phyloP scores from a whole-genome alignment of 805 yeast species.

The Metschnikowia sp. region DNA sequence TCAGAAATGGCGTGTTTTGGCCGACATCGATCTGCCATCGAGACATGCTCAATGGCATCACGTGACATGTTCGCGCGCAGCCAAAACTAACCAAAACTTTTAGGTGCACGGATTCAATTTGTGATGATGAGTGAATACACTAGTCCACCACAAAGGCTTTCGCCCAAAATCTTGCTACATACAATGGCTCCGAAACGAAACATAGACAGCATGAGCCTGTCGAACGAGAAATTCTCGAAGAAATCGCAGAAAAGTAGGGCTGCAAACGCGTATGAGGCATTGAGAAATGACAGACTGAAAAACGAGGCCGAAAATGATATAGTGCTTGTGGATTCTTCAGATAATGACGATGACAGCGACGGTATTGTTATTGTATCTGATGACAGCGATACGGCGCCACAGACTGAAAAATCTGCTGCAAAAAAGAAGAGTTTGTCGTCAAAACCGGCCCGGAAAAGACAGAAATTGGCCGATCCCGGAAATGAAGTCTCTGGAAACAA shows the following conservation, averaged over 20 bases:
- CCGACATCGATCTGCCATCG: too few species aligned
- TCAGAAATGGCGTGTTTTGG: too few species aligned
- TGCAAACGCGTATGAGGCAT: background rate
- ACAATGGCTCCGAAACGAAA: slow-evolving; percentile 11
- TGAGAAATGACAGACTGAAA: background rate
- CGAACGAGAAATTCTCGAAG: background rate
- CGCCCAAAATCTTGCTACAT: too few species aligned
- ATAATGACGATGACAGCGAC: slow-evolving; percentile 19
- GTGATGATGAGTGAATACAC: too few species aligned
- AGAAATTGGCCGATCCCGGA: slow-evolving; percentile 9
- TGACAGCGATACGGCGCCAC: background rate
- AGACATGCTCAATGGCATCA: too few species aligned
- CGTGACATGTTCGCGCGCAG: too few species aligned
- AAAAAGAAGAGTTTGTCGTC: slow-evolving; percentile 1
- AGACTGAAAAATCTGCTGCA: background rate
- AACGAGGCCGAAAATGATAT: slow-evolving; percentile 17
- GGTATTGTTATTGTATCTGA: slow-evolving; percentile 24
- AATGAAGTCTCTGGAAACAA: slow-evolving; percentile 44
- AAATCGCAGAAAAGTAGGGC: background rate
- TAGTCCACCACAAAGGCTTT: too few species aligned
- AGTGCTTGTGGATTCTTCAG: slow-evolving; percentile 30
- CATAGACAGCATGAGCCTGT: slow-evolving; percentile 7
- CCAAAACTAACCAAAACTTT: too few species aligned
- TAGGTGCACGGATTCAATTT: too few species aligned
- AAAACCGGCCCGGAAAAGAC: slow-evolving; percentile 10